Percentiles rank a stretch among this genome's conserved stretches.
phyloP scores from a whole-genome alignment of 164 flowering plant genomes.

The Magnolia kwangsiensis region DNA sequence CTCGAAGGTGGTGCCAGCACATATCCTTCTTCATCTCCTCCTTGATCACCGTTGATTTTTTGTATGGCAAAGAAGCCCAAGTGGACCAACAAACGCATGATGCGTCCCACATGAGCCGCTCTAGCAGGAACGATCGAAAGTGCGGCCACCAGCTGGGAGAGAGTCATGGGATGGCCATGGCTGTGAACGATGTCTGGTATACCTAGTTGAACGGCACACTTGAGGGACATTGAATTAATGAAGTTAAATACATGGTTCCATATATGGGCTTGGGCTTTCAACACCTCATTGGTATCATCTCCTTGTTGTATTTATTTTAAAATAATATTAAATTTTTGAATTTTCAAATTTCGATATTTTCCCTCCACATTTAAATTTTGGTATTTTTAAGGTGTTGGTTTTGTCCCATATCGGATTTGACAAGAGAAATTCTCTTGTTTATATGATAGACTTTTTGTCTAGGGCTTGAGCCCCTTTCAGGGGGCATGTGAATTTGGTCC shows the following conservation, averaged over 20 bases:
- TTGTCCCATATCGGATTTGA: too few species aligned
- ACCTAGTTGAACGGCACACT: conserved; percentile 11
- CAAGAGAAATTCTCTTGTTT: too few species aligned
- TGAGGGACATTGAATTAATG: conserved; percentile 13
- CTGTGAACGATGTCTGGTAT: conserved; percentile 8
- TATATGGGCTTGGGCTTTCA: conserved; percentile 9
- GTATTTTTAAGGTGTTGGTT: too few species aligned
- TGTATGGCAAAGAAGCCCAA: conserved; percentile 10
- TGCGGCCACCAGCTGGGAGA: background rate
- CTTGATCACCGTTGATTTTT: background rate
- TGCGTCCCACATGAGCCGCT: conserved; percentile 7
- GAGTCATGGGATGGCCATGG: conserved; percentile 11
- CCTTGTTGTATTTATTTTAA: too few species aligned
- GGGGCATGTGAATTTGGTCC: too few species aligned
- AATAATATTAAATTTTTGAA: too few species aligned
- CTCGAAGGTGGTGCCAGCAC: conserved; percentile 10
- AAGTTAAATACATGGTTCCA: conserved; percentile 1
- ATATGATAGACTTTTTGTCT: too few species aligned
- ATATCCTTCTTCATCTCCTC: background rate
- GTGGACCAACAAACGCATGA: conserved; percentile 20
- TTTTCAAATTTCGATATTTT: too few species aligned
- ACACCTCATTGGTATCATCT: background rate
- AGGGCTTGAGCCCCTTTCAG: too few species aligned
- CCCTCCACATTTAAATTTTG: too few species aligned
- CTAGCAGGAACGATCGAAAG: background rate